Evolutionary conservation across 768 basidiomycete genomes (phyloP), one percentile per base, ranked within the genome.

Genomic region (Neoboletus magnificus): DNA sequence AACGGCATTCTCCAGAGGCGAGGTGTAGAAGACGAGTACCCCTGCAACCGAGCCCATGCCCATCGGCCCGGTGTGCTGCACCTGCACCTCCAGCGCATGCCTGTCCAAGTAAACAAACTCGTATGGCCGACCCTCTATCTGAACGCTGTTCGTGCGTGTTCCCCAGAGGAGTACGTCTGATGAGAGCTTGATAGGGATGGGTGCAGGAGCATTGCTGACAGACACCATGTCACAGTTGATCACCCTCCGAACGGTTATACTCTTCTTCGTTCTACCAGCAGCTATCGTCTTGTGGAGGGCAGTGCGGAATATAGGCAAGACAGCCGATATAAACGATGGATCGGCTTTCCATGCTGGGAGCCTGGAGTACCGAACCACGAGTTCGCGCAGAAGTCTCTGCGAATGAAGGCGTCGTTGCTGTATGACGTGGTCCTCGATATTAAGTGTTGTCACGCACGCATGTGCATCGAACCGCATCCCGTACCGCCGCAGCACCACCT

Each of bases 381-480:
- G 43, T 2, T 50, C 39, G 18, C 32, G 30, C 20, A 55, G 23
- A 27, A 23, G 6, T 5, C 8, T 49, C 40, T 41, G 53, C 1
- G 53, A 54, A 4, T 41, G 10, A 4, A 4, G 4, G 23, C 32
- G 40, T 4, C 50, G 32, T 11, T 23, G 42, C 22, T 27, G 40
- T 16, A 35, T 16, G 16, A 25, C 36, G 7, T 7, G 1, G 5
- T 44, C 20, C 5, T 27, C 10, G 12, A 23, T 0, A 5, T 33
- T 12, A 33, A 33, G 32, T 33, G 32, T 13, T 33, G 32, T 33
- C 5, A 33, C 12, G 32, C 32, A 52, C 15, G 35, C 44, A n/a
- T 48, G 44, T 1, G 5, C 72, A 7, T 62, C 51, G 3, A 73
- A 72, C 13, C 43, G 20, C 58, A 76, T 76, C 3, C 58, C 57